These are phyloP conservation scores for Scytalidium lignicola DNA, from an alignment of 2,329 filamentous ascomycete species.

Conservation along the genomic window DNA sequence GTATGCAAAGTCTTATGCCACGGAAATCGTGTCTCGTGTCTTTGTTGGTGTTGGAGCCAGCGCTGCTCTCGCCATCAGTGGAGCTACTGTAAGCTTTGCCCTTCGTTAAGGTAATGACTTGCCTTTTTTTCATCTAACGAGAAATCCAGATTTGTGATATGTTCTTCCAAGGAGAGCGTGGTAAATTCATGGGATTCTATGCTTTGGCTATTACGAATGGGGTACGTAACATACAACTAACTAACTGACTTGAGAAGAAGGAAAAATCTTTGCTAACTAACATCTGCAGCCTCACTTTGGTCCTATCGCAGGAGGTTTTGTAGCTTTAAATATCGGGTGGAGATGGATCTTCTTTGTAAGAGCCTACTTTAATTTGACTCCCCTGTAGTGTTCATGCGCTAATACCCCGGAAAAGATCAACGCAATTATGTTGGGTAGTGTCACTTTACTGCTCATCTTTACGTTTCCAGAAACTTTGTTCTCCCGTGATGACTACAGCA, in stretches of 20 bases:
- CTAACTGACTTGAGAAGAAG: neutral
- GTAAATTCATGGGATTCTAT: slow-evolving; percentile 18
- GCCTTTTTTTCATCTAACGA: neutral
- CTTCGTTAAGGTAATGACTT: neutral
- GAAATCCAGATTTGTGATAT: slow-evolving; percentile 6
- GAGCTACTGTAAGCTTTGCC: slow-evolving; percentile 1
- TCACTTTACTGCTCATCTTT: slow-evolving; percentile 46
- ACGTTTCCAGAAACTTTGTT: slow-evolving; percentile 52
- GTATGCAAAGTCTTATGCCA: slow-evolving; percentile 5
- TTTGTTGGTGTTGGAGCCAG: slow-evolving; percentile 5
- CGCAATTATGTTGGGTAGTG: slow-evolving; percentile 36
- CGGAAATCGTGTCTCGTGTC: slow-evolving; percentile 4
- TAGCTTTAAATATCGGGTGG: slow-evolving; percentile 19
- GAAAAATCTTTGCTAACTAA: neutral
- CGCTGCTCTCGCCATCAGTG: slow-evolving; percentile 6
- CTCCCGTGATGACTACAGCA: slow-evolving; percentile 24
- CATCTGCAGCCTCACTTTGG: slow-evolving; percentile 9
- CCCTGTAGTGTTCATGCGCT: neutral
- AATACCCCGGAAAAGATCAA: neutral
- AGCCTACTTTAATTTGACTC: neutral
- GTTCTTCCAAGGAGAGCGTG: slow-evolving; percentile 9
- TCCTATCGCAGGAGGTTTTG: slow-evolving; percentile 19
- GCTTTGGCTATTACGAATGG: slow-evolving; percentile 9
- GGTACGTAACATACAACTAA: neutral
- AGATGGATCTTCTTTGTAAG: slow-evolving; percentile 13